A percentile compares a stretch with the other conserved stretches of the same genome.
Evolutionary conservation across 306 rosid species (phyloP).

Genomic region (Glycine soja): DNA sequence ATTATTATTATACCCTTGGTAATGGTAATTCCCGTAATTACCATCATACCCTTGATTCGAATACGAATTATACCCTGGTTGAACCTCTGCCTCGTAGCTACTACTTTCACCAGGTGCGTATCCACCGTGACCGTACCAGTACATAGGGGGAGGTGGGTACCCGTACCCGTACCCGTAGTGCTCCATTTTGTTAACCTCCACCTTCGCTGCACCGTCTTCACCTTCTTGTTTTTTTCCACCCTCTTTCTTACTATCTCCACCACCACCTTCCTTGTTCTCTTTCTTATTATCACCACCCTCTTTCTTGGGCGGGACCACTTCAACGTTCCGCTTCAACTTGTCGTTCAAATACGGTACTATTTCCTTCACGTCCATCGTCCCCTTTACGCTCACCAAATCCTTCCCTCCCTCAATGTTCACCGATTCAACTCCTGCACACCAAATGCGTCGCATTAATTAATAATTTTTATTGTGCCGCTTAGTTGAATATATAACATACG

Average conservation of each 20-base stretch:
- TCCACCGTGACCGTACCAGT: constrained; percentile 53
- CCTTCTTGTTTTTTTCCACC: not conserved
- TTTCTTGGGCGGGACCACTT: constrained; percentile 68
- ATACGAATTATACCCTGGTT: not conserved
- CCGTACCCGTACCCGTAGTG: constrained; percentile 57
- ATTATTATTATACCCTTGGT: constrained; percentile 40
- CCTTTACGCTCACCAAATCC: constrained; percentile 72
- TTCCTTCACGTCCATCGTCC: constrained; percentile 65
- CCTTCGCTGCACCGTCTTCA: constrained; percentile 39
- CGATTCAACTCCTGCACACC: constrained; percentile 67
- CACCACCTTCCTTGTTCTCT: constrained; percentile 45
- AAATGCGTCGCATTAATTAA: constrained; percentile 8
- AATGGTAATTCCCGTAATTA: constrained; percentile 23
- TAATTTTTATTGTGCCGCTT: not conserved
- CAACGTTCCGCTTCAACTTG: constrained; percentile 72
- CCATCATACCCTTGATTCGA: constrained; percentile 40
- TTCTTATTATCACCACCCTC: constrained; percentile 48
- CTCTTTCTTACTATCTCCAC: constrained; percentile 23
- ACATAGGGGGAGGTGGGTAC: constrained; percentile 48
- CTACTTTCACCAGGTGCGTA: constrained; percentile 62
- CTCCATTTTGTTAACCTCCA: constrained; percentile 70
- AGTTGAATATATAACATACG: not conserved
- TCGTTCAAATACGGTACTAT: constrained; percentile 57
- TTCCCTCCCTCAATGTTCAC: constrained; percentile 63
- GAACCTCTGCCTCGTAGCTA: constrained; percentile 40